These are phyloP conservation scores for Xylaria polymorpha DNA, from an alignment of 2,329 filamentous ascomycete genomes.

Conservation along the genomic window DNA sequence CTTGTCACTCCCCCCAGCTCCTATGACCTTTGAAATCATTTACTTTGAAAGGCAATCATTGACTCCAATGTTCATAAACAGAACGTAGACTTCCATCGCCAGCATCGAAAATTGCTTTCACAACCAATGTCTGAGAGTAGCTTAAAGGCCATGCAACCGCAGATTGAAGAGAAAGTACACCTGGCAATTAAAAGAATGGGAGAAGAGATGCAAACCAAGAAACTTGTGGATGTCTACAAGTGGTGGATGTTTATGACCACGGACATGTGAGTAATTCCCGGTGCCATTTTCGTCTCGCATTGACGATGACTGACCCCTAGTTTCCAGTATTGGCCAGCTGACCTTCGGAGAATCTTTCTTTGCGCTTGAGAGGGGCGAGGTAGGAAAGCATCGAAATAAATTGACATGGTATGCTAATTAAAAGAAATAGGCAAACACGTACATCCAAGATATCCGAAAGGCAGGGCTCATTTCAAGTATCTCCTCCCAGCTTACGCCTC, in stretches of 20 bases:
- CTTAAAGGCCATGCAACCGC: background rate
- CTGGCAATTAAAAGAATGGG: background rate
- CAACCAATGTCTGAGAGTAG: background rate
- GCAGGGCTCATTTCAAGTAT: background rate
- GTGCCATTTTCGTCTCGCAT: background rate
- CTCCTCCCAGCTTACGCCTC: background rate
- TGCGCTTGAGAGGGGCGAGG: constrained; percentile 62
- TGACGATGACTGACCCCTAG: background rate
- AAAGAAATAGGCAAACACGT: background rate
- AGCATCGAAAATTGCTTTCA: background rate
- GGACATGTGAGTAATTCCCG: constrained; percentile 53
- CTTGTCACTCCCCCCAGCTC: background rate
- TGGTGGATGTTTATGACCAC: constrained; percentile 67
- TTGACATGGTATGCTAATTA: background rate
- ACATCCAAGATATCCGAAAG: background rate
- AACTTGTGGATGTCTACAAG: constrained; percentile 60
- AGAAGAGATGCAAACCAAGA: constrained; percentile 39
- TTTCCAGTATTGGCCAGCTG: constrained; percentile 58
- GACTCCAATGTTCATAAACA: background rate
- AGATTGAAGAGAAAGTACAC: background rate
- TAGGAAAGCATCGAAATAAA: constrained; percentile 40
- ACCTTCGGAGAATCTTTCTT: constrained; percentile 67
- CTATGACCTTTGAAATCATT: background rate
- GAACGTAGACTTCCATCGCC: background rate
- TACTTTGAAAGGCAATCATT: background rate